Base-by-base conservation (phyloP, 495 filamentous ascomycete species). In the Aspergillus campestris region DNA sequence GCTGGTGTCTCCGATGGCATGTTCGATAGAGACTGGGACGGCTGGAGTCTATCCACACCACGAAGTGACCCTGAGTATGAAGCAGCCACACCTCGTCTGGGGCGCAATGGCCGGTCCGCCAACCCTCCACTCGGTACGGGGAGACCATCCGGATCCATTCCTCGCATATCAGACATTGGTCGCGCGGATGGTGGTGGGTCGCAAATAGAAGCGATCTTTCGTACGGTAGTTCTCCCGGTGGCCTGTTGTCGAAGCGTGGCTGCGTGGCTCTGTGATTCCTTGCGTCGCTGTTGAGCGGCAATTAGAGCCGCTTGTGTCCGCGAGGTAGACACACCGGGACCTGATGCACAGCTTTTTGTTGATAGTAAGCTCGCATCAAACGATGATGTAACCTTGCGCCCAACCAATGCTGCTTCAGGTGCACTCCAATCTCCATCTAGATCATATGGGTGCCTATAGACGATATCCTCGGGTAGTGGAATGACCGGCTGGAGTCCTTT, bases 401-500 rank as follows among this genome's bases (percentile, higher is more conserved):
- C 40, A 1, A 48, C 37, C 8, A 60, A 47, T 3, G 53, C 43
- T n/a, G 47, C 53, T 33, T 68, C 67, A 14, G 59, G 49, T 7
- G 61, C 38, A 38, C 70, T 71, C 70, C 70, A 73, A 38, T 73
- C 70, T 6, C 66, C 65, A 0, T 66, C 60, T 6, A 51, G 12
- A 32, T 62, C 51, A 39, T 65, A 61, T 9, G 70, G 70, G 55
- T 67, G 75, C 48, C 53, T 61, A 57, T 90, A 90, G 8, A 90
- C 81, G 44, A 81, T 73, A 32, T 81, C 80, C 36, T 76, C 72
- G 0, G 79, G 75, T 27, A 90, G 62, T 4, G 86, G 86, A 36
- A 90, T 80, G 4, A 77, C 59, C 2, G 85, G 86, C 8, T 80
- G 83, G 30, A 84, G 66, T 7, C 82, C 81, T 37, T 78, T 77